A percentile compares a stretch with the other conserved stretches of the same genome.
phyloP scores from a whole-genome alignment of 257 asterid genomes.

The Coffea eugenioides region DNA sequence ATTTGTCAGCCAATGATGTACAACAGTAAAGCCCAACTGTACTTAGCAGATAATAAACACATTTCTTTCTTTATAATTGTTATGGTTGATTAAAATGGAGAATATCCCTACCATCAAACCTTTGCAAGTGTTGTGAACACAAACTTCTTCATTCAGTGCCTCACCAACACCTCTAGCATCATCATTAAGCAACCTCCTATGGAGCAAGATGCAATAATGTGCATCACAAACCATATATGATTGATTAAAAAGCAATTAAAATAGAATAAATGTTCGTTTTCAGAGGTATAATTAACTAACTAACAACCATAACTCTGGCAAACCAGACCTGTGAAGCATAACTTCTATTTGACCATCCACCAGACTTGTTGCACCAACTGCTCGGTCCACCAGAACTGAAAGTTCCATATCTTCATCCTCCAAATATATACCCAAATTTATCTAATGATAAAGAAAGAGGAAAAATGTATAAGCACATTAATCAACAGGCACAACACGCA shows the following conservation, averaged over 20 bases:
- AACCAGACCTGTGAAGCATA: slow-evolving; percentile 63
- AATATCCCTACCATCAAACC: slow-evolving; percentile 54
- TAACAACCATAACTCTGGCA: neutral
- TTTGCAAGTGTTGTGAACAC: slow-evolving; percentile 49
- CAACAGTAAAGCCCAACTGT: neutral
- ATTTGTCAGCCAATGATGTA: neutral
- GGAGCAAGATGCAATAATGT: neutral
- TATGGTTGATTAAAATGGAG: neutral
- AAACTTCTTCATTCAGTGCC: slow-evolving; percentile 71
- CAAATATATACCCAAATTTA: slow-evolving; percentile 74
- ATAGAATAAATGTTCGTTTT: neutral
- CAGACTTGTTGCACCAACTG: slow-evolving; percentile 80
- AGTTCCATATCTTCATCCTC: slow-evolving; percentile 62
- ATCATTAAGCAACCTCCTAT: slow-evolving; percentile 69
- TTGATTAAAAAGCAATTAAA: neutral
- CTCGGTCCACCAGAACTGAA: slow-evolving; percentile 78
- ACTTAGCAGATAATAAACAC: neutral
- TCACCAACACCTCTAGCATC: slow-evolving; percentile 89
- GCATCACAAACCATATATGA: neutral
- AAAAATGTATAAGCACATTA: neutral
- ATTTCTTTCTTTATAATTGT: neutral
- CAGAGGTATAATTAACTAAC: neutral
- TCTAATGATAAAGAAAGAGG: slow-evolving; percentile 26
- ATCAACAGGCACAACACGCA: neutral
- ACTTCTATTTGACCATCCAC: slow-evolving; percentile 78